Evolutionary conservation across 2,329 filamentous ascomycete species (phyloP).

Genomic region (Trichoderma citrinoviride): DNA sequence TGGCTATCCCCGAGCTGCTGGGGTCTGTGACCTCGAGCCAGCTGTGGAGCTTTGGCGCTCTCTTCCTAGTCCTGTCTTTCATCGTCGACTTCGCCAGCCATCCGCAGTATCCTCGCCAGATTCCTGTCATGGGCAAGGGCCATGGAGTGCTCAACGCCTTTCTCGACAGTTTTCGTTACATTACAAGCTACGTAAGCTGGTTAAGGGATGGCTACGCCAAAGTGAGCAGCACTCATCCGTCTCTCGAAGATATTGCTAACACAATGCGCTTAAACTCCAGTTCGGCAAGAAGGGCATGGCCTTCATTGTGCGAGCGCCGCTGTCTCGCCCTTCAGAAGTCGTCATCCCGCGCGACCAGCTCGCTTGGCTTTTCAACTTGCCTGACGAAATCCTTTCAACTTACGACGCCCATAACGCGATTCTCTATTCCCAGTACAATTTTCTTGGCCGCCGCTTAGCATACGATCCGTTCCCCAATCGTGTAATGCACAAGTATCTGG

Average conservation of each 20-base stretch:
- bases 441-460: slow-evolving; percentile 38
- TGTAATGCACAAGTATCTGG: slow-evolving; percentile 45
- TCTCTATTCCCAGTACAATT: slow-evolving; percentile 42
- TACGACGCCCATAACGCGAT: slow-evolving; percentile 42
- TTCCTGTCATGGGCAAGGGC: slow-evolving; percentile 43
- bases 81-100: slow-evolving; percentile 40
- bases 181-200: slow-evolving; percentile 41
- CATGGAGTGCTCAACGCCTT: slow-evolving; percentile 37
- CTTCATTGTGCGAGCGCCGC: slow-evolving; percentile 43
- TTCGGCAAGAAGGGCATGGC: slow-evolving; percentile 42
- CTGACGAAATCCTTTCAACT: slow-evolving; percentile 44
- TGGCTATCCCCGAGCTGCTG: slow-evolving; percentile 20
- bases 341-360: slow-evolving; percentile 45
- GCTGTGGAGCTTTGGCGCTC: not conserved
- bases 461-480: slow-evolving; percentile 40
- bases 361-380: slow-evolving; percentile 47
- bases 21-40: slow-evolving; percentile 17
- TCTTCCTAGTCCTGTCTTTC: slow-evolving; percentile 39
- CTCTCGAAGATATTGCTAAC: not conserved
- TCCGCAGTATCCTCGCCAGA: slow-evolving; percentile 40
- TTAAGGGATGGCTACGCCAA: slow-evolving; percentile 44
- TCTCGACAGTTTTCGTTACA: slow-evolving; percentile 41
- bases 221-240: slow-evolving; percentile 27
- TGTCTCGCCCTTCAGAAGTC: slow-evolving; percentile 43
- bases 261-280: slow-evolving; percentile 26